Base-by-base conservation (phyloP, 495 filamentous ascomycete genomes). In the Platismatia glauca region DNA sequence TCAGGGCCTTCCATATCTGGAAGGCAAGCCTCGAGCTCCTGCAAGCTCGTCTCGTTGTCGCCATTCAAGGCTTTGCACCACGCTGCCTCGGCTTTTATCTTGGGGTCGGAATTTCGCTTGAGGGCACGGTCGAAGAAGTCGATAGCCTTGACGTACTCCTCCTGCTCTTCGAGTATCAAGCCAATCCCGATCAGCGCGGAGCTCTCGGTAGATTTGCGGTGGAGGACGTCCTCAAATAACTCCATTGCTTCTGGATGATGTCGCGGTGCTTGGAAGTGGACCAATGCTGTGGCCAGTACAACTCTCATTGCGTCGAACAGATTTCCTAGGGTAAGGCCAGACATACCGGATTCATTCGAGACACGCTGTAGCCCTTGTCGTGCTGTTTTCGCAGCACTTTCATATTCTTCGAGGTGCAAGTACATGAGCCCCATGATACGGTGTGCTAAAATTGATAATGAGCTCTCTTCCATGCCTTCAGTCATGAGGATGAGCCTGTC, bases 51-150 rank as follows among this genome's bases (percentile, higher is more conserved):
- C 38, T 73, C 71, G 63, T 88, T 83, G 64, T 94, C 84, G 8
- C 91, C 90, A 65, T 81, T 86, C n/a, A 96, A 77, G 7, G 91
- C 89, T 70, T 86, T 87, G 67, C 91, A 88, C 94, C 94, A 98
- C 2, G 89, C 90, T 16, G 87, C 82, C 71, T 98, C 94, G 5
- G 87, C 84, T 64, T 80, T 82, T 35, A 97, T 86, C 44, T 84
- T 86, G 43, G 90, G 74, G 69, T 96, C 94, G 24, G 82, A 76
- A 69, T 94, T 88, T 29, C 86, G 79, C 63, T 82, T 71, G 33
- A 93, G 70, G 1, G 95, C 94, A 64, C 87, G 81, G 38, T 79
- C 77, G 13, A 98, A 73, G 69, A 94, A 96, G 55, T 84, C 79
- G 58, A 90, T 83, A 0, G 95, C 95, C 68, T 86, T 80, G 34